Evolutionary conservation across 306 rosid species (phyloP).

Genomic region (Castanospermum australe): DNA sequence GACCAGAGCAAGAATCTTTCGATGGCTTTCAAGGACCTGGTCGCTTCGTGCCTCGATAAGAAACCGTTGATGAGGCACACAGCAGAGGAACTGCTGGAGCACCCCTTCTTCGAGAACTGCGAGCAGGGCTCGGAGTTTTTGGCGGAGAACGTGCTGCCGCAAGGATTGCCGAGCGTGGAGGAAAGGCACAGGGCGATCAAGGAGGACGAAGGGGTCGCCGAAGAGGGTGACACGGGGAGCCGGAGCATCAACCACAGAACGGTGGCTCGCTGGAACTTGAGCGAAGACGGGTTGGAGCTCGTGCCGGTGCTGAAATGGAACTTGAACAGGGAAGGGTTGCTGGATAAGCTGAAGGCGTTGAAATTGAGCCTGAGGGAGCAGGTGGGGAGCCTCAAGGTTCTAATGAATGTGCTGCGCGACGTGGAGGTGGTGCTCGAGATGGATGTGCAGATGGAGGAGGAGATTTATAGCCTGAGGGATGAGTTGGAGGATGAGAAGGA

Average conservation of each 20-base stretch:
- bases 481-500: not conserved
- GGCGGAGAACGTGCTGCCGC: conserved; percentile 30
- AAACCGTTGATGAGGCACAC: conserved; percentile 44
- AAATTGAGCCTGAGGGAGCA: too few relatives aligned
- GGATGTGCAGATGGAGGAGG: not conserved
- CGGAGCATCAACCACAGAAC: conserved; percentile 4
- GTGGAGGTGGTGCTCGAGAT: not conserved
- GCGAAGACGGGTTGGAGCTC: conserved; percentile 40
- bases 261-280: conserved; percentile 48
- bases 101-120: conserved; percentile 36
- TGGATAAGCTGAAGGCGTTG: too few relatives aligned
- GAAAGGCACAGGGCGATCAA: conserved; percentile 28
- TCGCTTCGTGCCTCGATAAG: conserved; percentile 43
- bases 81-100: conserved; percentile 33
- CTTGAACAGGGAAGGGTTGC: too few relatives aligned
- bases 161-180: conserved; percentile 36
- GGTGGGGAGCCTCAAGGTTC: not conserved
- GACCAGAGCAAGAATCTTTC: conserved; percentile 36
- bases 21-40: conserved; percentile 42
- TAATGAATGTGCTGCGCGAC: not conserved
- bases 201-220: not conserved
- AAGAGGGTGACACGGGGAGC: not conserved
- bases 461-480: not conserved
- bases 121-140: conserved; percentile 27
- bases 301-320: conserved; percentile 24